Conservation (phyloP, 257 asterid genomes). For the Lycium barbarum region DNA sequence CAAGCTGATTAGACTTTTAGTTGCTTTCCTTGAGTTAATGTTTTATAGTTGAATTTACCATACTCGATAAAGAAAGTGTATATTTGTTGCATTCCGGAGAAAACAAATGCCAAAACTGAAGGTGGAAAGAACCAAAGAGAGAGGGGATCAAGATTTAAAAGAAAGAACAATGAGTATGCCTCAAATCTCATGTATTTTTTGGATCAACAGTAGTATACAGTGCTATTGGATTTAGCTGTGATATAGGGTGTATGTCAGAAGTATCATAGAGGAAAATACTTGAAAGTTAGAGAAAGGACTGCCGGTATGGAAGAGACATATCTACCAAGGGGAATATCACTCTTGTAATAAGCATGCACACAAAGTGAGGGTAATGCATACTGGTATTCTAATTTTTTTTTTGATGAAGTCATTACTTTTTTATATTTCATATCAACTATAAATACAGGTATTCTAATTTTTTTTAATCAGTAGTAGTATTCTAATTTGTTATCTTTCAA, state of each 20-base stretch:
- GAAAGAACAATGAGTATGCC: not conserved
- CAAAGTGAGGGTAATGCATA: not conserved
- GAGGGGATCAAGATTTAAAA: not conserved
- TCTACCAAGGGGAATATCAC: not conserved
- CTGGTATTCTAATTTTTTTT: no score
- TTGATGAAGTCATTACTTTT: no score
- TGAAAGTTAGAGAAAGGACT: no score
- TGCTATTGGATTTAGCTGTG: not conserved
- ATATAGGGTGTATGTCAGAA: not conserved
- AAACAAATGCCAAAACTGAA: not conserved
- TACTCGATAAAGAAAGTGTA: not conserved
- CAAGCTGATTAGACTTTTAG: not conserved
- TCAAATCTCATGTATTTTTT: not conserved
- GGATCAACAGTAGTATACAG: not conserved
- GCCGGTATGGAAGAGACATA: not conserved
- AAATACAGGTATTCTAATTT: no score
- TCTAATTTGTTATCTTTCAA: not conserved
- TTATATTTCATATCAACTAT: no score
- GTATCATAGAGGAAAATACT: not conserved
- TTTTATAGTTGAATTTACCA: not conserved
- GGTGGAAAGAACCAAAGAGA: not conserved
- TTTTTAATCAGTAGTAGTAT: no score
- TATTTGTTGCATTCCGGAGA: not conserved
- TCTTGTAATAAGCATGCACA: not conserved
- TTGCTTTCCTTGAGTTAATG: not conserved